Conservation (phyloP, 352 stramenopile genomes). For the Elongisporangium undulatum region DNA sequence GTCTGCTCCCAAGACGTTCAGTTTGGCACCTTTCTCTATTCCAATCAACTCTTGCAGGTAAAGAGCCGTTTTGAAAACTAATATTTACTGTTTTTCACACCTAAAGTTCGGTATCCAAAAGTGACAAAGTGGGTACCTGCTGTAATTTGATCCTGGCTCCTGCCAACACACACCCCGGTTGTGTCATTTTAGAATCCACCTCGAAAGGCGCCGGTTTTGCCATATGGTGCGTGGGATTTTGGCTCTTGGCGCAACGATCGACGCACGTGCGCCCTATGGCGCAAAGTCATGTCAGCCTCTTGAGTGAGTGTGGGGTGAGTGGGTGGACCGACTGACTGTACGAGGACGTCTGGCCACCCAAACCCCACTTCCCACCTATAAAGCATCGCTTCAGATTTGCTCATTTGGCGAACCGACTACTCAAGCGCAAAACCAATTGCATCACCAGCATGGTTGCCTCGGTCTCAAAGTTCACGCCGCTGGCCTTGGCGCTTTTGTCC, state of each 20-base stretch:
- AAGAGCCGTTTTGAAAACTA: neutral
- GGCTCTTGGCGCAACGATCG: neutral
- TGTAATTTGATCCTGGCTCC: too few relatives aligned
- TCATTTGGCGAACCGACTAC: slow-evolving; percentile 8
- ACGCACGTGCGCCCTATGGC: neutral
- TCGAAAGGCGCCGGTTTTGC: neutral
- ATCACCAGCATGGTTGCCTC: slow-evolving; percentile 7
- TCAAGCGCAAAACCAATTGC: slow-evolving; percentile 11
- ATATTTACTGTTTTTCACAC: neutral
- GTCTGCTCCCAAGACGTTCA: too few relatives aligned
- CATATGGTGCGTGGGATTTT: neutral
- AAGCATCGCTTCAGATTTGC: neutral
- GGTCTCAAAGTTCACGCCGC: neutral
- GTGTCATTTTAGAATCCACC: neutral
- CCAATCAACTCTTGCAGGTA: neutral
- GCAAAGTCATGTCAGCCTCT: neutral
- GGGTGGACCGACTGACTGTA: neutral
- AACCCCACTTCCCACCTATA: neutral
- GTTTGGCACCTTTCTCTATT: neutral
- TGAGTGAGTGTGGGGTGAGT: neutral
- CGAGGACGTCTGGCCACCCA: neutral
- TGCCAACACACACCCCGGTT: neutral
- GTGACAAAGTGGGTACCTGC: neutral
- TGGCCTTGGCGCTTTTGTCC: neutral
- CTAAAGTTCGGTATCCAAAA: neutral